Percentiles rank a stretch among this genome's conserved stretches.
phyloP scores from a whole-genome alignment of 2,329 filamentous ascomycete genomes.

The Microascus cirrosus region DNA sequence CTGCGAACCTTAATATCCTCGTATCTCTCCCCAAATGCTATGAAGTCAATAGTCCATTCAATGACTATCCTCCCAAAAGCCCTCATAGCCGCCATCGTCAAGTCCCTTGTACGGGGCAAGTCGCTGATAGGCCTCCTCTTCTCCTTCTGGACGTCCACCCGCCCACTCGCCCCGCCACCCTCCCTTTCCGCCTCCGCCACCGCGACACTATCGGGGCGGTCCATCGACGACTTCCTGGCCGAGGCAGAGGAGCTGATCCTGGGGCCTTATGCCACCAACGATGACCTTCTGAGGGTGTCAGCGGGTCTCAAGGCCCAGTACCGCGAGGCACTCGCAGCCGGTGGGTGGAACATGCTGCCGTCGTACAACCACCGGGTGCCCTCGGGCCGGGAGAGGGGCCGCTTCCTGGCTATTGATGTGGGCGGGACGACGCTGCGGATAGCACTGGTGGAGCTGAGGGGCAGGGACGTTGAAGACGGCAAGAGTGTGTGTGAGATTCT shows the following conservation, averaged over 20 bases:
- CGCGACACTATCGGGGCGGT: conserved; percentile 7
- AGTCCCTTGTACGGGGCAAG: conserved; percentile 47
- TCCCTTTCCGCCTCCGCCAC: conserved; percentile 4
- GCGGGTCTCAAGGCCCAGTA: conserved; percentile 42
- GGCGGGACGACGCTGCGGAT: conserved; percentile 58
- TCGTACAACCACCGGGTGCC: conserved; percentile 56
- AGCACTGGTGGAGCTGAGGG: conserved; percentile 48
- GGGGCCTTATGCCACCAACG: conserved; percentile 28
- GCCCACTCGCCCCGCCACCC: conserved; percentile 9
- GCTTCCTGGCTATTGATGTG: conserved; percentile 55
- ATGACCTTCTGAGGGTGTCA: conserved; percentile 34
- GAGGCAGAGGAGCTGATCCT: conserved; percentile 44
- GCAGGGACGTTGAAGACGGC: conserved; percentile 23
- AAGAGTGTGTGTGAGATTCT: conserved; percentile 32
- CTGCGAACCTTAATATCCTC: conserved; percentile 5
- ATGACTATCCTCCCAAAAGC: conserved; percentile 41
- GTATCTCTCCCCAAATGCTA: conserved; percentile 18
- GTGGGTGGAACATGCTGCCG: conserved; percentile 51
- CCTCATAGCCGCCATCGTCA: conserved; percentile 42
- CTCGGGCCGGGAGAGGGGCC: conserved; percentile 45
- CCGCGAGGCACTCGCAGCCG: conserved; percentile 35
- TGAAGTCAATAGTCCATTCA: conserved; percentile 41
- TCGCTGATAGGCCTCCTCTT: conserved; percentile 47
- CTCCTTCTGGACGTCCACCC: conserved; percentile 33
- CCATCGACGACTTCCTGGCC: conserved; percentile 39